Conservation (phyloP, 192 early-diverging fungal genomes). For the Mortierella antarctica region DNA sequence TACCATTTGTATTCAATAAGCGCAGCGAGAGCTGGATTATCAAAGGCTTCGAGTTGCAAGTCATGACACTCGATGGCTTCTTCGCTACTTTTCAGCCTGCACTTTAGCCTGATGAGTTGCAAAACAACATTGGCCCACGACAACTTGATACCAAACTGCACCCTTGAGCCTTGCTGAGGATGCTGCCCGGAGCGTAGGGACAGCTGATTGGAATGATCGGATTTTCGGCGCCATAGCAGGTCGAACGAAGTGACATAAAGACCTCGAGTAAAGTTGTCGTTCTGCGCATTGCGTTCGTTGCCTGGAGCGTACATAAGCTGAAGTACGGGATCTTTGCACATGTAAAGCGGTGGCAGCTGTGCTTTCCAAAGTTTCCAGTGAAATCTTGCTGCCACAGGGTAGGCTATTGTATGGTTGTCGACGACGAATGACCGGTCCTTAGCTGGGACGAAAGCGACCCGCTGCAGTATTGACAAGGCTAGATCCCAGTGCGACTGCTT, state of each 20-base stretch:
- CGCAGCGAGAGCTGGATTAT: slow-evolving; percentile 1
- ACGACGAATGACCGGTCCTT: slow-evolving; percentile 3
- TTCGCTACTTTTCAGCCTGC: neutral
- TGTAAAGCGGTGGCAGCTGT: neutral
- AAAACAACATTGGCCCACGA: neutral
- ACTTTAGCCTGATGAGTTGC: neutral
- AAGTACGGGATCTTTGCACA: neutral
- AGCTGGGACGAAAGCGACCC: slow-evolving; percentile 4
- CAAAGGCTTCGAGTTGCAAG: neutral
- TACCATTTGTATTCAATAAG: slow-evolving; percentile 7
- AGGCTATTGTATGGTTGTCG: slow-evolving; percentile 1
- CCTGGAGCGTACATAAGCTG: neutral
- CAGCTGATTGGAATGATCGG: too few relatives aligned
- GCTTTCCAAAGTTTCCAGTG: neutral
- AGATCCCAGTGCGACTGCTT: neutral
- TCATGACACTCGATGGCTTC: neutral
- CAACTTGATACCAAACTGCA: neutral
- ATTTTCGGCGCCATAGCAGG: neutral
- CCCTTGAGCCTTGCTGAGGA: neutral
- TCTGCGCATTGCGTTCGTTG: neutral
- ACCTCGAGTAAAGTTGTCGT: slow-evolving; percentile 1
- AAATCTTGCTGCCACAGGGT: neutral
- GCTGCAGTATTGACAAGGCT: neutral
- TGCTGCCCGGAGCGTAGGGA: too few relatives aligned
- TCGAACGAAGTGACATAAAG: slow-evolving; percentile 7